Percentiles rank a stretch among this genome's conserved stretches.
Evolutionary conservation across 176 grass and related monocot genomes (phyloP).

Genomic region (Cenchrus purpureus): DNA sequence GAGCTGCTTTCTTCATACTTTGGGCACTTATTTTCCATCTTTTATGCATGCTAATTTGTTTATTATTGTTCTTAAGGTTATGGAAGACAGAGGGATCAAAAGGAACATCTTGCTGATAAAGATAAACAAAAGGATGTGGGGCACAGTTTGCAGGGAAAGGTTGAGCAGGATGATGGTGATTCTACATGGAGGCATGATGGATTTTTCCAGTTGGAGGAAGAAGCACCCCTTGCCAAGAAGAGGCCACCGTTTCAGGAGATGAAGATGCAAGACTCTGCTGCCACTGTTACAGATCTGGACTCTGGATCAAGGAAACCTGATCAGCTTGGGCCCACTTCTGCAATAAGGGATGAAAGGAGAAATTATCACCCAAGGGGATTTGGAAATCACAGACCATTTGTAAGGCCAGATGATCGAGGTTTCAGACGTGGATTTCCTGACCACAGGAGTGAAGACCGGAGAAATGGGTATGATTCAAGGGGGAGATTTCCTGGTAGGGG

Average conservation of each 20-base stretch:
- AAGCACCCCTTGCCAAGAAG: slow-evolving; percentile 48
- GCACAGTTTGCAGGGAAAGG: slow-evolving; percentile 45
- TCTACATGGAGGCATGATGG: slow-evolving; percentile 70
- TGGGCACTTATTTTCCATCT: slow-evolving; percentile 25
- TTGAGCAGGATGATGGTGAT: slow-evolving; percentile 43
- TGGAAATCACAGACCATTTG: slow-evolving; percentile 30
- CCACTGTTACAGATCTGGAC: slow-evolving; percentile 33
- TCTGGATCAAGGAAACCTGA: slow-evolving; percentile 37
- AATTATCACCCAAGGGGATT: slow-evolving; percentile 40
- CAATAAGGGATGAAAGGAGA: slow-evolving; percentile 62
- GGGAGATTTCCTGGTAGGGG: slow-evolving; percentile 62
- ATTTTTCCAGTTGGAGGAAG: slow-evolving; percentile 64
- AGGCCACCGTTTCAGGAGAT: slow-evolving; percentile 63
- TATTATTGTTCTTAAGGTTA: slow-evolving; percentile 55
- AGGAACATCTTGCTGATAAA: slow-evolving; percentile 50
- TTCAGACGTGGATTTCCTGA: slow-evolving; percentile 56
- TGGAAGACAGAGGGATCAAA: slow-evolving; percentile 59
- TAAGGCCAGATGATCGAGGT: slow-evolving; percentile 53
- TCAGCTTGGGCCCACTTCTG: slow-evolving; percentile 42
- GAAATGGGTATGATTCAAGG: slow-evolving; percentile 60
- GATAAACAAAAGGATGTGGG: slow-evolving; percentile 36
- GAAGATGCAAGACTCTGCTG: slow-evolving; percentile 50
- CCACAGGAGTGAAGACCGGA: slow-evolving; percentile 52
- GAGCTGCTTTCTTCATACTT: slow-evolving; percentile 22
- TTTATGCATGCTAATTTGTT: slow-evolving; percentile 30